These are phyloP conservation scores for Umbilicus rupestris DNA, from an alignment of 164 flowering plant genomes.

Conservation along the genomic window DNA sequence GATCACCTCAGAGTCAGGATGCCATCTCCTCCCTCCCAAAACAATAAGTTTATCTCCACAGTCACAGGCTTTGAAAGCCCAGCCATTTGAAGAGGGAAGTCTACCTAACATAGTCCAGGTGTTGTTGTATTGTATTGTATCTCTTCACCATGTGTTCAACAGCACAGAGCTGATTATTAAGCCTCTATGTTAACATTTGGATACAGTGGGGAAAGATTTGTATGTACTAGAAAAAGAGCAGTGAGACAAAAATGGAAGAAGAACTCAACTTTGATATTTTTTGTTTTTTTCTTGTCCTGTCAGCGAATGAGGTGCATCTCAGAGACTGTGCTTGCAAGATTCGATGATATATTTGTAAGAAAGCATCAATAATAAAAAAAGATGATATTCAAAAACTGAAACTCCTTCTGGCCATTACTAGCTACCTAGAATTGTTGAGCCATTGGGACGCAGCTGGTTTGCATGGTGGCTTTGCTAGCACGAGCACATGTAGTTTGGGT, in stretches of 20 bases:
- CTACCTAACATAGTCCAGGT: conserved; percentile 49
- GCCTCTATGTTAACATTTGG: conserved; percentile 50
- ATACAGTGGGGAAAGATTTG: conserved; percentile 9
- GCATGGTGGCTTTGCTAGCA: conserved; percentile 34
- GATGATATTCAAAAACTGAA: background rate
- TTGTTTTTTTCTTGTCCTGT: too few relatives aligned
- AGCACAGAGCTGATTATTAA: conserved; percentile 44
- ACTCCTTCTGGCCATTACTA: background rate
- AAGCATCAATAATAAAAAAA: background rate
- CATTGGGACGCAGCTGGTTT: background rate
- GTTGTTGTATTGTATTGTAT: conserved; percentile 46
- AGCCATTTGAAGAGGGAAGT: conserved; percentile 57
- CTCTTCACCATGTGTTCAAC: conserved; percentile 49
- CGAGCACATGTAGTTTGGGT: conserved; percentile 57
- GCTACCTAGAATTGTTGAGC: background rate
- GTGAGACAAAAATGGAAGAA: background rate
- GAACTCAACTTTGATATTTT: background rate
- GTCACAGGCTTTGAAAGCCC: conserved; percentile 73
- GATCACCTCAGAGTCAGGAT: conserved; percentile 36
- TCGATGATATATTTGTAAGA: background rate
- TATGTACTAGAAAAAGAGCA: background rate
- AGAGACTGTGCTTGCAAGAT: too few relatives aligned
- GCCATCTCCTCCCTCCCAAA: conserved; percentile 61
- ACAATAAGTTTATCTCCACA: conserved; percentile 43
- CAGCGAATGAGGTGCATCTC: too few relatives aligned